Evolutionary conservation across 2,329 filamentous ascomycete species (phyloP), one percentile per base, ranked within the genome.

Genomic region (Chalaropsis ovoidea): DNA sequence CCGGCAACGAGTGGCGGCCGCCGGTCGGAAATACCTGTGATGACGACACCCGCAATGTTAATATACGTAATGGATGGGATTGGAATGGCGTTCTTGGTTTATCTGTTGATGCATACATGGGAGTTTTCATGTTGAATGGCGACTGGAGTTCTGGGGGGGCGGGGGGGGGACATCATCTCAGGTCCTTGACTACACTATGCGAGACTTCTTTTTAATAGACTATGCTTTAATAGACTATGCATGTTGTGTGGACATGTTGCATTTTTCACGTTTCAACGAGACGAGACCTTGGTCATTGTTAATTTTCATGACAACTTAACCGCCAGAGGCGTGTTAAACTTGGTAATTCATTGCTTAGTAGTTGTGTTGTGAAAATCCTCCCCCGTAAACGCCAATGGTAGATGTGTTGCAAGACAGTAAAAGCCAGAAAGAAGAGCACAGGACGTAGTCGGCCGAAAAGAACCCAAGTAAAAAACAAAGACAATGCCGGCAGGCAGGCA

Each of bases 11-110:
- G 91, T 99, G 22, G 86, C 85, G 1, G 90, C 90, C 1, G 93
- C 93, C 0, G 94, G 91, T 70, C 90, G 90, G 77, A 99, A 97
- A 76, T 96, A 94, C 77, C 75, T 96, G 67, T 96, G 52, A 58
- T 17, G 76, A 24, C 15, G 10, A 24, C 8, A 24, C 2, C 11
- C 81, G 43, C 27, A 27, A 54, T 63, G 42, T 24, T 6, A 35
- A 6, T 15, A 27, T 27, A 52, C 47, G 47, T 27, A 43, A 31
- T 54, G 6, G 19, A 58, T 49, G 19, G 52, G 15, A 10, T 58
- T 8, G 52, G 24, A 35, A 35, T n/a, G 52, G 52, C 52, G 52
- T 58, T 58, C 52, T 58, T 35, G 52, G 27, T 19, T 39, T 58
- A 39, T 4, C 31, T 58, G 24, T 58, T 35, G 24, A 39, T 35